Percentiles rank a stretch among this genome's conserved stretches.
Evolutionary conservation across 106 monocot species (phyloP).

Genomic region (Alisma plantagoaquatica): DNA sequence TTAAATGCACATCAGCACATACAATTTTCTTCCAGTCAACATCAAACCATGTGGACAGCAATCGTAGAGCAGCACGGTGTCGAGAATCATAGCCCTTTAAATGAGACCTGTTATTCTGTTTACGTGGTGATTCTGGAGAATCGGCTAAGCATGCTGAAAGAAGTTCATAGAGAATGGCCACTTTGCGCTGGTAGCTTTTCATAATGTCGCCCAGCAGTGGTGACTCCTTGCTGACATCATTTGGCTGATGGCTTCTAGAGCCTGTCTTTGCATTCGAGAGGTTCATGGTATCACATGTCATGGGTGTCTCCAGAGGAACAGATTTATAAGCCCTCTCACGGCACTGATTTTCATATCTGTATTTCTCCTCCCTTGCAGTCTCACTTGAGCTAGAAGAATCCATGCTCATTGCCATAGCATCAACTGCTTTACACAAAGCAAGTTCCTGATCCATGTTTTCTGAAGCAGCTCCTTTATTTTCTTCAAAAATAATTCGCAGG

Average conservation of each 20-base stretch:
- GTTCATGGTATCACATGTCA: slow-evolving; percentile 16
- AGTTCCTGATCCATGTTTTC: slow-evolving; percentile 49
- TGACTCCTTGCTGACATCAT: slow-evolving; percentile 8
- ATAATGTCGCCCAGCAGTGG: slow-evolving; percentile 12
- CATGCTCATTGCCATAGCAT: slow-evolving; percentile 62
- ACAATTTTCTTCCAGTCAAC: slow-evolving; percentile 84
- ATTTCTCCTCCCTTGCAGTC: slow-evolving; percentile 11
- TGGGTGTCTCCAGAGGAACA: slow-evolving; percentile 3
- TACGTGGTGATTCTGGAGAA: no score
- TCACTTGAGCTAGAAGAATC: slow-evolving; percentile 18
- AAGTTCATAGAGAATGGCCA: slow-evolving; percentile 63
- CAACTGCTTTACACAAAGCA: slow-evolving; percentile 64
- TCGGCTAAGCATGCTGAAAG: slow-evolving; percentile 97
- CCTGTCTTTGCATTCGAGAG: slow-evolving; percentile 11
- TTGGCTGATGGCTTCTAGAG: slow-evolving; percentile 7
- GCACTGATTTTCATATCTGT: slow-evolving; percentile 14
- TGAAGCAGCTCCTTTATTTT: slow-evolving; percentile 32
- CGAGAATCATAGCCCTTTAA: slow-evolving; percentile 90
- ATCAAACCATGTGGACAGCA: slow-evolving; percentile 80
- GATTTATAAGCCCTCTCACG: slow-evolving; percentile 7
- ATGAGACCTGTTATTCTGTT: slow-evolving; percentile 27
- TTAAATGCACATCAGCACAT: slow-evolving; percentile 7
- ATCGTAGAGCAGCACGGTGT: slow-evolving; percentile 70
- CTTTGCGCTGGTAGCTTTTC: slow-evolving; percentile 36
- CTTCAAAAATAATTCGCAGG: slow-evolving; percentile 69